phyloP scores from a whole-genome alignment of 768 basidiomycete genomes.

The Kwoniella botswanensis region DNA sequence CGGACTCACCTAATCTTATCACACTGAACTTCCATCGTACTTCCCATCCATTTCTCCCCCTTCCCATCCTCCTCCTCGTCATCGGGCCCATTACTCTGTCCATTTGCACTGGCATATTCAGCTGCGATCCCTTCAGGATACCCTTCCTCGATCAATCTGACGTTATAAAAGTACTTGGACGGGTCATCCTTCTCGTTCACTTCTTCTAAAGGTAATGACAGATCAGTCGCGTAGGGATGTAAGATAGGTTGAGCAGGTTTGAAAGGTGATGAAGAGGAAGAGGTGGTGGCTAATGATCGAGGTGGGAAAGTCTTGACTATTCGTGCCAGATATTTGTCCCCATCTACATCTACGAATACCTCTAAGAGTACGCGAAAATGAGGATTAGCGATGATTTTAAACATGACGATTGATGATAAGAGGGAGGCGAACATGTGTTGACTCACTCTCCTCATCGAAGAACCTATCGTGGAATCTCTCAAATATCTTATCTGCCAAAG shows the following conservation, averaged over 20 bases:
- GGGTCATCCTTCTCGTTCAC: slow-evolving; percentile 77
- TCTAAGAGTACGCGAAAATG: slow-evolving; percentile 60
- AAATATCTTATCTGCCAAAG: slow-evolving; percentile 89
- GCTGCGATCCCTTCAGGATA: slow-evolving; percentile 32
- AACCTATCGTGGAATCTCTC: slow-evolving; percentile 97
- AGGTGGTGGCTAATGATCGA: slow-evolving; percentile 34
- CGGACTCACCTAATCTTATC: slow-evolving; percentile 73
- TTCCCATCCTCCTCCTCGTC: slow-evolving; percentile 38
- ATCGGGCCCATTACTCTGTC: slow-evolving; percentile 27
- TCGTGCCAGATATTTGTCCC: slow-evolving; percentile 83
- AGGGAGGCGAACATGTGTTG: neutral
- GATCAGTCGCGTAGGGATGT: slow-evolving; percentile 78
- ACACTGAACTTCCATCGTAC: slow-evolving; percentile 80
- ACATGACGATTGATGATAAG: neutral
- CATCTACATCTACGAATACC: slow-evolving; percentile 82
- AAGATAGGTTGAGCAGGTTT: slow-evolving; percentile 29
- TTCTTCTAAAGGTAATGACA: slow-evolving; percentile 75
- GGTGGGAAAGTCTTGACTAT: slow-evolving; percentile 74
- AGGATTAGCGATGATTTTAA: neutral
- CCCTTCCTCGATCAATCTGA: slow-evolving; percentile 68
- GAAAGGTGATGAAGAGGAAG: slow-evolving; percentile 54
- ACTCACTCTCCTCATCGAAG: slow-evolving; percentile 86
- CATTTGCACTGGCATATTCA: slow-evolving; percentile 40
- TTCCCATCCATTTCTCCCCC: slow-evolving; percentile 62
- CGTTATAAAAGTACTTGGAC: slow-evolving; percentile 80